phyloP scores from a whole-genome alignment of 345 rosid genomes.

The Sisymbrium altissimum region DNA sequence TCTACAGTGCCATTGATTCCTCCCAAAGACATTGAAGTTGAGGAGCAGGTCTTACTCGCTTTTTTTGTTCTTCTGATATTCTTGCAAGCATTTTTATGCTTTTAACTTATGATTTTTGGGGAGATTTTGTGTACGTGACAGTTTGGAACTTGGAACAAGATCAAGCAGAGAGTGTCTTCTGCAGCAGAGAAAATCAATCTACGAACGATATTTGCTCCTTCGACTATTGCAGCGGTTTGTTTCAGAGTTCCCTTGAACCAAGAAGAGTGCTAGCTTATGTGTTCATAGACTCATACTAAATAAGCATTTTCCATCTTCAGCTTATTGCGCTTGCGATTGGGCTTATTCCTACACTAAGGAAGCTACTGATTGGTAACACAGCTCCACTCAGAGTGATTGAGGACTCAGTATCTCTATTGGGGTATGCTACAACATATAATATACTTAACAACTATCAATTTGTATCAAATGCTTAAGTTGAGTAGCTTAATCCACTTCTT shows the following conservation, averaged over 20 bases:
- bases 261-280: not conserved
- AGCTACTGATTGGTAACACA: conserved; percentile 43
- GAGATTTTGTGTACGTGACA: conserved; percentile 1
- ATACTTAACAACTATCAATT: not conserved
- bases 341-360: conserved; percentile 41
- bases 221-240: conserved; percentile 57
- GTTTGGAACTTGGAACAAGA: conserved; percentile 33
- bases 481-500: conserved; percentile 4
- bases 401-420: conserved; percentile 51
- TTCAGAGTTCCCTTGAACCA: not conserved
- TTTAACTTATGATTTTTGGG: conserved; percentile 8
- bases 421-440: conserved; percentile 40
- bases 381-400: conserved; percentile 65
- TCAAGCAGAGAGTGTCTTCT: conserved; percentile 21
- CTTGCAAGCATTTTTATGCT: not conserved
- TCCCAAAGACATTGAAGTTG: conserved; percentile 15
- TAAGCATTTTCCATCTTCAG: conserved; percentile 28
- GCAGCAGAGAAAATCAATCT: conserved; percentile 37
- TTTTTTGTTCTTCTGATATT: not conserved
- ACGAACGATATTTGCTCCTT: conserved; percentile 52
- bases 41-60: conserved; percentile 21
- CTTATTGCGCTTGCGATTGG: conserved; percentile 55
- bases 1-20: conserved; percentile 36
- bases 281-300: not conserved
- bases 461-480: not conserved